A percentile compares a stretch with the other conserved stretches of the same genome.
Conservation (phyloP, 2,329 filamentous ascomycete species). For the Arachnomyces sp. region DNA sequence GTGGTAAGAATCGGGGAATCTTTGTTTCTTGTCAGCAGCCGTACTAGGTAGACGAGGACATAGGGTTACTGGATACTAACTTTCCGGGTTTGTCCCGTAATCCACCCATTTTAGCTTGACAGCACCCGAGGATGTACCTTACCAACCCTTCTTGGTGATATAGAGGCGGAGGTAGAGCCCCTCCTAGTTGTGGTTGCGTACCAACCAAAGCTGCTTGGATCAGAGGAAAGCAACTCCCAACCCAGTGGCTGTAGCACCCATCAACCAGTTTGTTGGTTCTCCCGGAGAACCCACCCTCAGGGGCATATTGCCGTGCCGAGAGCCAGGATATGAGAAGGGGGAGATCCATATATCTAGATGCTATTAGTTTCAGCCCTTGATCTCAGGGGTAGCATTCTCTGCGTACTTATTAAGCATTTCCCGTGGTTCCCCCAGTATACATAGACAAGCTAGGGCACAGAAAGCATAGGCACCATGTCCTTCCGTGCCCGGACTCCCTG, state of each 20-base stretch:
- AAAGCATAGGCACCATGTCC: constrained; percentile 96
- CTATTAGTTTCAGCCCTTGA: constrained; percentile 9
- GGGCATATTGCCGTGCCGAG: constrained; percentile 76
- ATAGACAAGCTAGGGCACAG: constrained; percentile 81
- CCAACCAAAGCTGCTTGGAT: constrained; percentile 68
- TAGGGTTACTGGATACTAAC: constrained; percentile 42
- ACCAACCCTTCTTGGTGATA: constrained; percentile 80
- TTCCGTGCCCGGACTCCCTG: constrained; percentile 74
- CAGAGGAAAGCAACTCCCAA: constrained; percentile 88
- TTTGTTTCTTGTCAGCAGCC: constrained; percentile 29
- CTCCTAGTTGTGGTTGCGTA: constrained; percentile 25
- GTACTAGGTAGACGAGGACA: too few relatives aligned
- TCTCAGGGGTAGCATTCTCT: constrained; percentile 10
- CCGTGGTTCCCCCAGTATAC: constrained; percentile 73
- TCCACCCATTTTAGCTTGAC: constrained; percentile 70
- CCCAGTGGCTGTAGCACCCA: constrained; percentile 97
- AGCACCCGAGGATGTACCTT: constrained; percentile 82
- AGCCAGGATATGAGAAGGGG: constrained; percentile 76
- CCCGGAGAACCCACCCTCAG: constrained; percentile 86
- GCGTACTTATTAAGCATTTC: constrained; percentile 63
- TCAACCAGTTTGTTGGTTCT: constrained; percentile 97
- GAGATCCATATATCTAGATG: constrained; percentile 63
- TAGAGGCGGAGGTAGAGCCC: constrained; percentile 25
- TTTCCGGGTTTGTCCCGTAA: constrained; percentile 89
- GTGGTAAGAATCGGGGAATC: constrained; percentile 79